Evolutionary conservation across 73 alveolate genomes (phyloP).

Genomic region (Paramecium biaurelia): DNA sequence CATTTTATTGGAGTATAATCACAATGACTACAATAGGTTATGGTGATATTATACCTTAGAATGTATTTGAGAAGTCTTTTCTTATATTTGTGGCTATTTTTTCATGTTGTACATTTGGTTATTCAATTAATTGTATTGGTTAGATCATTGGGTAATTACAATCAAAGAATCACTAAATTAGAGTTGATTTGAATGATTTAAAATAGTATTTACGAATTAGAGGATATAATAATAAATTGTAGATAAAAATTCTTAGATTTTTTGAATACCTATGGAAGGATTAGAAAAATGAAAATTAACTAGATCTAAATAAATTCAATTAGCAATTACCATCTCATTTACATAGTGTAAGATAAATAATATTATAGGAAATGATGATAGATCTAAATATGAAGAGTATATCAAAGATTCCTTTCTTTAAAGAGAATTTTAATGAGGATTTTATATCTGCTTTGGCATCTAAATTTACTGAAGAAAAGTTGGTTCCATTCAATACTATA

Average conservation of each 20-base stretch:
- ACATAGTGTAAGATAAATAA: background rate
- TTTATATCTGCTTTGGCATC: constrained; percentile 1
- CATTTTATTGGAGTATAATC: constrained; percentile 55
- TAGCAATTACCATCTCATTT: background rate
- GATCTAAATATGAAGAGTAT: constrained; percentile 30
- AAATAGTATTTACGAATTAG: constrained; percentile 6
- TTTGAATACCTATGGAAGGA: constrained; percentile 44
- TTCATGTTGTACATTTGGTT: constrained; percentile 63
- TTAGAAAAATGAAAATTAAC: background rate
- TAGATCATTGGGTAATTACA: background rate
- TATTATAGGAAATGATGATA: constrained; percentile 48
- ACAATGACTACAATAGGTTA: constrained; percentile 66
- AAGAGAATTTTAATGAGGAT: background rate
- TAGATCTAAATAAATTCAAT: background rate
- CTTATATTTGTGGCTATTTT: constrained; percentile 47
- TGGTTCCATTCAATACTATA: background rate
- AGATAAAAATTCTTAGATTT: background rate
- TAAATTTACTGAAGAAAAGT: background rate
- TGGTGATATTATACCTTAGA: constrained; percentile 60
- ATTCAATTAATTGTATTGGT: constrained; percentile 48
- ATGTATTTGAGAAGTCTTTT: background rate
- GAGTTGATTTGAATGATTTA: constrained; percentile 33
- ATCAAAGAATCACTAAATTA: background rate
- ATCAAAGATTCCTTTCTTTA: background rate
- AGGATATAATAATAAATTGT: background rate